A percentile compares a stretch with the other conserved stretches of the same genome.
Evolutionary conservation across 2,329 filamentous ascomycete species (phyloP).

Genomic region (Fusarium bulbicola): DNA sequence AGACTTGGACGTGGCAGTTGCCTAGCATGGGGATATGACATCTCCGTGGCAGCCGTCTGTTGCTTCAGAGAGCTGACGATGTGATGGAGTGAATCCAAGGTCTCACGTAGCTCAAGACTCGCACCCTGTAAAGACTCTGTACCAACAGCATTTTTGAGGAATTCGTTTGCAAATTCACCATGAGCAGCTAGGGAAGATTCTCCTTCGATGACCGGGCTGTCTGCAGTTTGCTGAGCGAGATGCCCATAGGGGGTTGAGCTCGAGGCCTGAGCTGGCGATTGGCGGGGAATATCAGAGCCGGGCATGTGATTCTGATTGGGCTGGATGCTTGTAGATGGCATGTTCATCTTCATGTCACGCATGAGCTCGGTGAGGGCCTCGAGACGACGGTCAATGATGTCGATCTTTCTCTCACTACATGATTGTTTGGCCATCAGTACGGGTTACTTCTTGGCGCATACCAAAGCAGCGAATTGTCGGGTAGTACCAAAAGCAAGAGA

Average conservation of each 20-base stretch:
- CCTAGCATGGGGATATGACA: constrained; percentile 38
- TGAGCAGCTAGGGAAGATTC: constrained; percentile 58
- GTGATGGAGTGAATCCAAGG: constrained; percentile 47
- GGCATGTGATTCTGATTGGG: constrained; percentile 20
- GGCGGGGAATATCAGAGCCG: constrained; percentile 18
- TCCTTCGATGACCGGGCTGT: constrained; percentile 52
- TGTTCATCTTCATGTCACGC: constrained; percentile 46
- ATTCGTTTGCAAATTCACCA: constrained; percentile 57
- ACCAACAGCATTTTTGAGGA: constrained; percentile 51
- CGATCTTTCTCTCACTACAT: constrained; percentile 50
- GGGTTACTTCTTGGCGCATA: not conserved
- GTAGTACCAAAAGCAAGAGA: not conserved
- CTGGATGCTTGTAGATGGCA: constrained; percentile 19
- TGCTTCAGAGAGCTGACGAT: constrained; percentile 40
- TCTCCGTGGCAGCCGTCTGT: constrained; percentile 37
- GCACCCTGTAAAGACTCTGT: constrained; percentile 41
- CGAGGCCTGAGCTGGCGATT: constrained; percentile 20
- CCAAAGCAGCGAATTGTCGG: not conserved
- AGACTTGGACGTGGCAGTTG: constrained; percentile 30
- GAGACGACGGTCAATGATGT: constrained; percentile 49
- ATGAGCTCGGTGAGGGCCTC: constrained; percentile 47
- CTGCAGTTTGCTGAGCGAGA: constrained; percentile 29
- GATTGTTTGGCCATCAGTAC: not conserved
- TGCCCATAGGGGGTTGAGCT: constrained; percentile 32
- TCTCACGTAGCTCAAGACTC: constrained; percentile 47